Evolutionary conservation across 129 eudicot genomes (phyloP).

Genomic region (Solidago caesia): DNA sequence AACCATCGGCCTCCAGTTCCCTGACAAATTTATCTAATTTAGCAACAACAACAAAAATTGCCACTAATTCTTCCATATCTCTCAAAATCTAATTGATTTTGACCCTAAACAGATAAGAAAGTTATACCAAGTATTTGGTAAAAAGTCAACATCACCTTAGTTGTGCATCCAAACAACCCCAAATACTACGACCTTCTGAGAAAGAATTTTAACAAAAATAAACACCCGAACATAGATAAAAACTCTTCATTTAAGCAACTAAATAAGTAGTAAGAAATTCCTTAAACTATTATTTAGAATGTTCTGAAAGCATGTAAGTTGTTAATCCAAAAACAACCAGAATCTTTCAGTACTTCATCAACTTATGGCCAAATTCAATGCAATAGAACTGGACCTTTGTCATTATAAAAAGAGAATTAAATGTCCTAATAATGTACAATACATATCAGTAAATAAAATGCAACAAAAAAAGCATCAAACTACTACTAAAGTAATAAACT

Average conservation of each 20-base stretch:
- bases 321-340: not conserved
- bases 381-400: not conserved
- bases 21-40: no score
- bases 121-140: not conserved
- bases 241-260: no score
- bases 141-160: not conserved
- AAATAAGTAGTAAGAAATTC: no score
- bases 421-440: not conserved
- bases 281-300: no score
- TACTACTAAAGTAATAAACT: not conserved
- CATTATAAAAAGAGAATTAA: not conserved
- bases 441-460: not conserved
- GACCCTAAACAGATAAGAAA: no score
- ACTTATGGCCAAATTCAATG: not conserved
- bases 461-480: no score
- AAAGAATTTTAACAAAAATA: not conserved
- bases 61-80: no score
- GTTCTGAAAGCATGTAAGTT: no score
- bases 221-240: not conserved
- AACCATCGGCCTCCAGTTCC: no score
- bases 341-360: not conserved
- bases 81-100: no score
- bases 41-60: no score
- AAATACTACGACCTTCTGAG: not conserved
- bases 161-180: not conserved